Conservation (phyloP, 2,329 filamentous ascomycete genomes). For the Trichoderma cornu-damae region DNA sequence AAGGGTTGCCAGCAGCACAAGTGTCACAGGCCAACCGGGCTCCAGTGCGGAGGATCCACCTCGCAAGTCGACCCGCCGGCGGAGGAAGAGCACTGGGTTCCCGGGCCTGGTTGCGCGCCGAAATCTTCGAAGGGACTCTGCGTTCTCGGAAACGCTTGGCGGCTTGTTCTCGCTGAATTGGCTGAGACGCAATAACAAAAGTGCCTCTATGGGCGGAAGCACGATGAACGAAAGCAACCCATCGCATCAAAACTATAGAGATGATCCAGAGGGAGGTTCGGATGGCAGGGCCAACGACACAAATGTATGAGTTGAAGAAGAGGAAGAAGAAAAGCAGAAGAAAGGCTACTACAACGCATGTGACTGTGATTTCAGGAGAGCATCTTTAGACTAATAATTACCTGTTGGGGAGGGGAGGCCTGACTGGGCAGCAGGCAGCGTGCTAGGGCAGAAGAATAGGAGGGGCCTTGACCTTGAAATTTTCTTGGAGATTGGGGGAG, state of each 20-base stretch:
- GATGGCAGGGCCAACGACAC: slow-evolving; percentile 26
- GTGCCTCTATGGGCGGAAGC: slow-evolving; percentile 12
- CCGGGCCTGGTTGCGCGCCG: slow-evolving; percentile 54
- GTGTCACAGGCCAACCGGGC: slow-evolving; percentile 26
- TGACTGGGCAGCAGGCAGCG: not conserved
- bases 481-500: slow-evolving; percentile 5
- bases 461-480: not conserved
- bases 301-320: slow-evolving; percentile 31
- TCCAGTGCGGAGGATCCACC: slow-evolving; percentile 30
- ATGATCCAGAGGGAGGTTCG: slow-evolving; percentile 19
- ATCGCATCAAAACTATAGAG: slow-evolving; percentile 21
- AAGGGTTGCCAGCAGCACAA: slow-evolving; percentile 30
- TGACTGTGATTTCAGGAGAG: not conserved
- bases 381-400: slow-evolving; percentile 11
- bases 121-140: slow-evolving; percentile 36
- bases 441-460: not conserved
- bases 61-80: slow-evolving; percentile 36
- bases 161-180: slow-evolving; percentile 52
- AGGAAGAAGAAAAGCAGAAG: not conserved
- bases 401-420: not conserved
- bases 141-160: slow-evolving; percentile 46
- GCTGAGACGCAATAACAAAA: slow-evolving; percentile 37
- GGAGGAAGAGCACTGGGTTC: slow-evolving; percentile 57
- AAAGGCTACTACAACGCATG: not conserved
- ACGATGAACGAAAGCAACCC: slow-evolving; percentile 8